Evolutionary conservation across 139 green algal species (phyloP), one percentile per base, ranked within the genome.

Genomic region (Auxenochlorella pyrenoidosa): DNA sequence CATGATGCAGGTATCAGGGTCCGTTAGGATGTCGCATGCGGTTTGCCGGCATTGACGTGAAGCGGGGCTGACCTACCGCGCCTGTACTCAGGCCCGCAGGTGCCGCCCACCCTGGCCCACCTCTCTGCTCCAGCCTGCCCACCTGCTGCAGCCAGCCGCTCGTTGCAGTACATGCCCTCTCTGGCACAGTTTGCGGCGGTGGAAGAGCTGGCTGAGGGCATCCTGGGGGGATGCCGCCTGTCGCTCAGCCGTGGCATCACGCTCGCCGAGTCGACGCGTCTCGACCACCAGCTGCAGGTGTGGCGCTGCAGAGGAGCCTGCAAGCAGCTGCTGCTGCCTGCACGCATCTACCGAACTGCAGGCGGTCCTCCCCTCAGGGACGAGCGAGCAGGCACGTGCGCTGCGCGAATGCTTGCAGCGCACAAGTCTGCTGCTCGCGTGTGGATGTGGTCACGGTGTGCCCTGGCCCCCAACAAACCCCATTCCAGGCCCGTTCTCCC

Each of bases 161-260:
- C 41, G 65, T 66, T 79, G 43, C 82, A 79, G 10, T 70, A 65
- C 66, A 66, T 86, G 82, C 82, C 82, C 32, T 86, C 82, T 43
- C 66, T 86, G n/a, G 28, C 30, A 30, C 82, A 86, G 65, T 86
- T 86, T 86, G 44, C 66, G 2, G 65, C 82, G 0, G 58, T 91
- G 6, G 87, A 87, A 5, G 71, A 89, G 26, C 47, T 92, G 44
- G 89, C 79, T 26, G 83, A 84, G 51, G 89, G 87, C 36, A 87
- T 92, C 21, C 68, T 82, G 70, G n/a, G 26, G 41, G 87, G 87
- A 24, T 73, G 88, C 34, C 79, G 90, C 21, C 75, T 83, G 51
- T 75, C 87, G 12, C 36, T 92, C 24, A 92, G 90, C 66, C 70
- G 87, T 6, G 86, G 78, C 44, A 91, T 95, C 75, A 95, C 92